Evolutionary conservation across 2,329 filamentous ascomycete species (phyloP).

Genomic region (Neofusicoccum laricinum): DNA sequence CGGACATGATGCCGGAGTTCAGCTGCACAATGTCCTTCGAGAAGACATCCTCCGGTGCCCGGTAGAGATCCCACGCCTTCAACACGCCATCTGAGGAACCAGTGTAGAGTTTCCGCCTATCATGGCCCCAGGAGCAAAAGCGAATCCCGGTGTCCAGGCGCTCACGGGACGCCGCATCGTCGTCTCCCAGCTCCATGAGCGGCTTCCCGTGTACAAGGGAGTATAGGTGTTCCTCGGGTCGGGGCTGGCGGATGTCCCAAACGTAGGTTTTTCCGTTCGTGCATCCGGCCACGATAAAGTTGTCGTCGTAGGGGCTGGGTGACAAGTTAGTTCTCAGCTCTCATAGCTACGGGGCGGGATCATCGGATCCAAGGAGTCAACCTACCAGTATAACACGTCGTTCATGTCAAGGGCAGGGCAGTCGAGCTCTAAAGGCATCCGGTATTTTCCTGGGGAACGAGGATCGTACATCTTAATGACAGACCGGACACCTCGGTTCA

Average conservation of each 20-base stretch:
- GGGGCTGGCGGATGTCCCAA: conserved; percentile 54
- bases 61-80: conserved; percentile 59
- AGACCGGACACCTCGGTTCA: conserved; percentile 44
- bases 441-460: conserved; percentile 27
- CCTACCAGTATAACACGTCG: conserved; percentile 52
- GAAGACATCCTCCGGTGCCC: conserved; percentile 49
- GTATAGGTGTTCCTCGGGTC: conserved; percentile 45
- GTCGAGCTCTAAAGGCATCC: conserved; percentile 45
- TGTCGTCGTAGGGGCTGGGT: conserved; percentile 43
- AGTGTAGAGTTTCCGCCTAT: conserved; percentile 53
- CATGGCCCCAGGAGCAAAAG: conserved; percentile 56
- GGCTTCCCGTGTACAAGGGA: conserved; percentile 51
- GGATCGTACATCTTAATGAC: conserved; percentile 54
- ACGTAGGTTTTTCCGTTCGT: conserved; percentile 60
- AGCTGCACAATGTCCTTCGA: conserved; percentile 50
- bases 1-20: conserved; percentile 56
- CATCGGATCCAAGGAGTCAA: background rate
- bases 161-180: conserved; percentile 44
- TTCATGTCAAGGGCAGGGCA: conserved; percentile 62
- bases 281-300: conserved; percentile 57
- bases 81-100: conserved; percentile 61
- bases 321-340: background rate
- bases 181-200: conserved; percentile 44
- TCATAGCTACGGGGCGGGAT: too few relatives aligned
- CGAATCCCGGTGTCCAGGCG: conserved; percentile 56